phyloP scores from a whole-genome alignment of 2,329 filamentous ascomycete species.

The Nannizziopsis barbatae region DNA sequence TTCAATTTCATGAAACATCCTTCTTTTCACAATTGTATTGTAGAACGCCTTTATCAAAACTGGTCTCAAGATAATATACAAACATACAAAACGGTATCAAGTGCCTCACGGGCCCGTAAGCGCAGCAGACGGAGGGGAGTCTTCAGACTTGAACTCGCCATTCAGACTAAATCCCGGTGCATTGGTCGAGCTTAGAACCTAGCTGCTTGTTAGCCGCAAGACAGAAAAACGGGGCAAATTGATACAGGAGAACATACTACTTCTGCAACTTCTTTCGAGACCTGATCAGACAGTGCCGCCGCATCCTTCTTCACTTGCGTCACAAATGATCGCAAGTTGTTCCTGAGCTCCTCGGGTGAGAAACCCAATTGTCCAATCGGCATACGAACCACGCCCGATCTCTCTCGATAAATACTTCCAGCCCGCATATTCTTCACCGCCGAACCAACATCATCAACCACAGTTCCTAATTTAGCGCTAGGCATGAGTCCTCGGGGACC shows the following conservation, averaged over 20 bases:
- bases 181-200: slow-evolving; percentile 76
- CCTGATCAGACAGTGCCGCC: slow-evolving; percentile 49
- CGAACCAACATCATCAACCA: slow-evolving; percentile 67
- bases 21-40: slow-evolving; percentile 21
- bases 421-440: slow-evolving; percentile 73
- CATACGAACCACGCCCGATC: slow-evolving; percentile 70
- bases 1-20: slow-evolving; percentile 23
- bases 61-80: slow-evolving; percentile 14
- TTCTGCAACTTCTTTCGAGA: slow-evolving; percentile 62
- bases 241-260: slow-evolving; percentile 39
- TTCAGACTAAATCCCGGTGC: slow-evolving; percentile 78
- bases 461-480: slow-evolving; percentile 72
- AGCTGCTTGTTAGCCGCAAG: slow-evolving; percentile 37
- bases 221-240: neutral
- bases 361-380: slow-evolving; percentile 86
- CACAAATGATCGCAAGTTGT: slow-evolving; percentile 71
- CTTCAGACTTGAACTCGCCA: slow-evolving; percentile 58
- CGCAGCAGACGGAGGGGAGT: slow-evolving; percentile 45
- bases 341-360: slow-evolving; percentile 72
- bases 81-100: neutral
- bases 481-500: slow-evolving; percentile 92
- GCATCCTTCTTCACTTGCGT: slow-evolving; percentile 69
- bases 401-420: slow-evolving; percentile 76
- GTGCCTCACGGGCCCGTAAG: slow-evolving; percentile 32
- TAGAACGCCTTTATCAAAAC: slow-evolving; percentile 32